Evolutionary conservation across 139 green algal genomes (phyloP), one percentile per base, ranked within the genome.

Genomic region (Micractinium sp.): DNA sequence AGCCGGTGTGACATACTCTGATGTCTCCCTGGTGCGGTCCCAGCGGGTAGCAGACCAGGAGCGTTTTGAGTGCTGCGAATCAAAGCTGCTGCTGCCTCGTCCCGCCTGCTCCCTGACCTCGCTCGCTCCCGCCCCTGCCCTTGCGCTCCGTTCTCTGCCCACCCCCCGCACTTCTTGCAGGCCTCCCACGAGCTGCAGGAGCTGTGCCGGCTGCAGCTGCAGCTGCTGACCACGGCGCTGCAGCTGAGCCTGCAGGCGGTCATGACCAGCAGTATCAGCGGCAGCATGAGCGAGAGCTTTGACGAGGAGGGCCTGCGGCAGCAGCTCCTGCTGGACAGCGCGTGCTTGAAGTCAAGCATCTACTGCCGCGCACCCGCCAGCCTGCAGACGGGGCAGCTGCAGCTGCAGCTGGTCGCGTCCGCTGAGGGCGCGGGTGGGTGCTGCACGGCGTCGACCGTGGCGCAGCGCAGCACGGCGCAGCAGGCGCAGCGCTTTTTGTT

Each of bases 341-440:
- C 23, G 14, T 47, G 25, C 14, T 36, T 92, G 76, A 60, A 82
- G 12, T 78, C 38, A 63, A 78, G 88, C 23, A 73, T 89, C 3
- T 93, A 91, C 67, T 63, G 76, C 29, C 81, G 90, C 29, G 38
- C 60, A 0, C 82, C 90, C n/a, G n/a, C 36, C 31, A 93, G 90
- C 88, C 66, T 93, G 23, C 67, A 86, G 22, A 77, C 76, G 16
- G 85, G 91, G 22, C 41, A 84, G 80, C 81, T 93, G 56, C 67
- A 91, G 47, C 73, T 93, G 79, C 91, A 93, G 81, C 71, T 93
- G 33, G 86, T 93, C 9, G 89, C 91, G 66, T 33, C 47, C 41
- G 66, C 60, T 15, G 77, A 80, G 66, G 47, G 36, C 22, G 18
- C 31, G 53, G 27, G 39, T 73, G 27, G 79, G 47, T 56, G 47